Base-by-base conservation (phyloP, 345 rosid genomes). In the Gossypium raimondii region DNA sequence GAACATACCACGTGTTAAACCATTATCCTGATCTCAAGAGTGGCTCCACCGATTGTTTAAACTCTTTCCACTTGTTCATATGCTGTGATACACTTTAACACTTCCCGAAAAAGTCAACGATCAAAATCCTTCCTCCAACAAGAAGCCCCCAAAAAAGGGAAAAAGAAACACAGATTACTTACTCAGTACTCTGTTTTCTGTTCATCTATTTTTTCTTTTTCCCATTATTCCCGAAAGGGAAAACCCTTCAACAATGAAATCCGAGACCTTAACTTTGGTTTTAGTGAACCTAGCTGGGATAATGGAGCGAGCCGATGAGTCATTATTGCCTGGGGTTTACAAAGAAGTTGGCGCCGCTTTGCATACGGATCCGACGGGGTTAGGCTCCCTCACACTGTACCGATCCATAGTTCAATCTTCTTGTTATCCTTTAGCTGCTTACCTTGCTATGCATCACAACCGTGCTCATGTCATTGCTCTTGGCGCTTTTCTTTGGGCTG, bases 371-470 rank as follows among this genome's bases (percentile, higher is more conserved):
- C 93, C 93, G 3, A 86, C 92, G 1, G 89, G 90, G 12, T 70
- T 90, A 61, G 93, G 92, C 34, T 81, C 91, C 0, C 70, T 89
- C 16, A 87, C 89, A 34, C 81, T 89, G 57, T 85, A 81, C 55
- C 81, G 96, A 11, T 90, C 96, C 60, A 75, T 90, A 10, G 92
- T 90, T n/a, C 93, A 90, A 74, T 70, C 84, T 53, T 81, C 64
- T 60, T 85, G 87, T 68, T 89, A 87, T 76, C 95, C 93, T 38
- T 66, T 90, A 66, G 93, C 93, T n/a, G 93, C 90, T 79, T 90
- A 85, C 81, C 82, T 90, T 9, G 78, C 90, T 73, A 61, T 76
- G 1, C 61, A 80, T 17, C 86, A 85, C 76, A 90, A 89, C 62
- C 88, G 95, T 29, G 87, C 91, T 57, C 89, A 85, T 70, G 91